phyloP scores from a whole-genome alignment of 441 rosid species.

The Jatropha multifida region DNA sequence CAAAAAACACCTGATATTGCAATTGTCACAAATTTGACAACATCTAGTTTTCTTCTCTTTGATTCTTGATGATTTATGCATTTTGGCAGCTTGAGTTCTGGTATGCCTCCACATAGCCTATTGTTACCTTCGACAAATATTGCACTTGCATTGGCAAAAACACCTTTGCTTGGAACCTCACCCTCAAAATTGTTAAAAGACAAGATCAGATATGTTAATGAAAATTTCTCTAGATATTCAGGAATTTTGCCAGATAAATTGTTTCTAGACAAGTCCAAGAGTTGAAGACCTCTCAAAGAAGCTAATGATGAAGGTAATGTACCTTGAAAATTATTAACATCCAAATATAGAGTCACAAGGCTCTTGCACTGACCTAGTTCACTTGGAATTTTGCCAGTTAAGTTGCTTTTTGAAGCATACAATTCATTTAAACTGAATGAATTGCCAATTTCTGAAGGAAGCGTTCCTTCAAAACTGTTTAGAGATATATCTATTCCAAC shows the following conservation, averaged over 20 bases:
- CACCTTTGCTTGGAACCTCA: neutral
- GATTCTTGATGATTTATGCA: neutral
- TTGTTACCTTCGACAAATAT: neutral
- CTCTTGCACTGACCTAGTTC: neutral
- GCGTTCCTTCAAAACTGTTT: conserved; percentile 1
- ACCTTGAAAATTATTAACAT: conserved; percentile 26
- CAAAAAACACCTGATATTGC: neutral
- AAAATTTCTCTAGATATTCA: too few relatives aligned
- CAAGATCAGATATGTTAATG: neutral
- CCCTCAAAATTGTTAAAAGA: conserved; percentile 22
- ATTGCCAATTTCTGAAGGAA: conserved; percentile 5
- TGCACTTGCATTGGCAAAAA: neutral
- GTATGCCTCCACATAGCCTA: neutral
- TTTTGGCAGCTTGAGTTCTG: conserved; percentile 1
- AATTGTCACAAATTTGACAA: too few relatives aligned
- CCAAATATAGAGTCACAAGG: neutral
- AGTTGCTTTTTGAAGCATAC: neutral
- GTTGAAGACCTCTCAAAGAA: too few relatives aligned
- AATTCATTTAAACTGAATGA: conserved; percentile 4
- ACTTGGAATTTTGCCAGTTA: conserved; percentile 7
- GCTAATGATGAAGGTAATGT: too few relatives aligned
- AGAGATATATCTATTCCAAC: neutral
- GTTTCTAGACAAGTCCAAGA: too few relatives aligned
- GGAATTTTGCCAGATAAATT: too few relatives aligned
- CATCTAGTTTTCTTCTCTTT: neutral